These are phyloP conservation scores for Phytophthora megakarya DNA, from an alignment of 352 stramenopile species.

Conservation along the genomic window DNA sequence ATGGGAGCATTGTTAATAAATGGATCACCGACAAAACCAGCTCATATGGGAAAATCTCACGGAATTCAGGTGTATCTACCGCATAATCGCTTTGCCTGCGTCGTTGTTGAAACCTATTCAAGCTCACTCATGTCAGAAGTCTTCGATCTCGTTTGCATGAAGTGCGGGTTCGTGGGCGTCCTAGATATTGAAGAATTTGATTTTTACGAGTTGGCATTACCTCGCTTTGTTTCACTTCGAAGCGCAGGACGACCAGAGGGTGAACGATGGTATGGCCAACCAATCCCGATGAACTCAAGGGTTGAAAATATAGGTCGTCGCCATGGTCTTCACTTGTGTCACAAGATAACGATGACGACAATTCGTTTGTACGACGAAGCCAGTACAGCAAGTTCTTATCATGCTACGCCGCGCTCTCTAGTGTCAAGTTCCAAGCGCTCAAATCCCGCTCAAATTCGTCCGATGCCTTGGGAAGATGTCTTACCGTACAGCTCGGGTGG, in stretches of 20 bases:
- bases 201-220: conserved; percentile 83
- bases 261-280: conserved; percentile 81
- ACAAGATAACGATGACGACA: conserved; percentile 87
- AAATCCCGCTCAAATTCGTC: conserved; percentile 79
- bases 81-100: conserved; percentile 85
- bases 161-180: conserved; percentile 75
- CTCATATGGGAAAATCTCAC: conserved; percentile 41
- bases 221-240: conserved; percentile 85
- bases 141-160: conserved; percentile 78
- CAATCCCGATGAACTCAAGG: conserved; percentile 64
- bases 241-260: conserved; percentile 83
- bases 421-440: conserved; percentile 73
- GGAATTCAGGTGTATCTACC: conserved; percentile 83
- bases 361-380: conserved; percentile 88
- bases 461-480: conserved; percentile 81
- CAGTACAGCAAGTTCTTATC: conserved; percentile 84
- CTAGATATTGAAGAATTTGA: conserved; percentile 82
- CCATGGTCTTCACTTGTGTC: conserved; percentile 82
- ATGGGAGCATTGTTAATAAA: conserved; percentile 42
- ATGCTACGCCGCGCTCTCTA: conserved; percentile 78
- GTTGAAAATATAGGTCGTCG: conserved; percentile 67
- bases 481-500: conserved; percentile 74
- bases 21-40: conserved; percentile 51
- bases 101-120: conserved; percentile 69
- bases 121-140: conserved; percentile 67